Evolutionary conservation across 1,139 yeast species (phyloP).

Genomic region (Pneumocystis carinii): DNA sequence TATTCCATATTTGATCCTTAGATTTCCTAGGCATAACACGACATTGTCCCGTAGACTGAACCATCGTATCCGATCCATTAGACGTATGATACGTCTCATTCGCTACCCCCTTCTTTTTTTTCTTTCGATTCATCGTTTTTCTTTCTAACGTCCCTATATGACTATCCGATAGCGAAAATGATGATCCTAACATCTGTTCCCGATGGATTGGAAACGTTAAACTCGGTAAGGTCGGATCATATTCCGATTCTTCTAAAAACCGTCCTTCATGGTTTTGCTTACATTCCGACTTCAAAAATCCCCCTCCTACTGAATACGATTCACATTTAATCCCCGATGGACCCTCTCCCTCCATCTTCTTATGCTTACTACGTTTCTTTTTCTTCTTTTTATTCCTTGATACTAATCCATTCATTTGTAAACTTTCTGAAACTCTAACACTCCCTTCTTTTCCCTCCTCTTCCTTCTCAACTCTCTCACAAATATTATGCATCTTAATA

Average conservation of each 20-base stretch:
- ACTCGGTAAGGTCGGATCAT: not conserved
- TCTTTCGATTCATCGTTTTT: conserved; percentile 21
- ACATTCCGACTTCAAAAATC: not conserved
- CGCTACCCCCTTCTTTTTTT: conserved; percentile 27
- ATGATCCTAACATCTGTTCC: not conserved
- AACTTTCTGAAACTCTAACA: not conserved
- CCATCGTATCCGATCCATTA: conserved; percentile 3
- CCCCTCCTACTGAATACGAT: not conserved
- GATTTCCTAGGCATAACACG: conserved; percentile 4
- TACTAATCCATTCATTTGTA: not conserved
- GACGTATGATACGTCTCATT: conserved; percentile 15
- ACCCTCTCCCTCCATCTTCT: not conserved
- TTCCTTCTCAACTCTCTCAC: not conserved
- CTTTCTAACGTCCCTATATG: not conserved
- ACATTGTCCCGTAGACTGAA: not conserved
- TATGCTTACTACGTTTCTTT: not conserved
- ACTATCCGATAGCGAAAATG: not conserved
- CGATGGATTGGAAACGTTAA: not conserved
- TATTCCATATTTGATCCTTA: conserved; percentile 41
- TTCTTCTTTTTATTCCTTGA: not conserved
- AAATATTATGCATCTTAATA: not conserved
- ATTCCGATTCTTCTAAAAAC: not conserved
- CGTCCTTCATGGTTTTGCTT: not conserved
- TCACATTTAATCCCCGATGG: not conserved
- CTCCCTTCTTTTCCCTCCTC: not conserved